A percentile compares a stretch with the other conserved stretches of the same genome.
Evolutionary conservation across 1,284 basidiomycete genomes (phyloP).

Genomic region (Boletus mariae): DNA sequence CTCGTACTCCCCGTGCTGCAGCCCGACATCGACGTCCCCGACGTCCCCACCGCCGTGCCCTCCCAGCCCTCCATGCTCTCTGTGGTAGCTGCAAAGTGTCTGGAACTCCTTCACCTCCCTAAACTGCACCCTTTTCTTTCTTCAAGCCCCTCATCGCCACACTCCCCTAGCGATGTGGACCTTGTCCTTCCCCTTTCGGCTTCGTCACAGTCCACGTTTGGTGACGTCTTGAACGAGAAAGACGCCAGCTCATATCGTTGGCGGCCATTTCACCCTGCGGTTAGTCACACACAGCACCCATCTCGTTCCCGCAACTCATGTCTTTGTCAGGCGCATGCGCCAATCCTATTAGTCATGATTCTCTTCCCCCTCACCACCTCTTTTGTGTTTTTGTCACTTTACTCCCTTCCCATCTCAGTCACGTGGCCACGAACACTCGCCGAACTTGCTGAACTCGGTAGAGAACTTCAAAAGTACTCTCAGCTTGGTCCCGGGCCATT

Average conservation of each 20-base stretch:
- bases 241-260: constrained; percentile 34
- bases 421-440: constrained; percentile 71
- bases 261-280: constrained; percentile 45
- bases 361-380: constrained; percentile 63
- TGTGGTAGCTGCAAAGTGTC: constrained; percentile 46
- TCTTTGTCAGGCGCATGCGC: constrained; percentile 49
- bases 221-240: constrained; percentile 44
- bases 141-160: constrained; percentile 51
- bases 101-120: constrained; percentile 48
- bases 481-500: constrained; percentile 61
- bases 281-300: constrained; percentile 33
- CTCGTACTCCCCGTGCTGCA: constrained; percentile 31
- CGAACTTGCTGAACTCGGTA: constrained; percentile 69
- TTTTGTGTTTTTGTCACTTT: constrained; percentile 47
- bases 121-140: constrained; percentile 34
- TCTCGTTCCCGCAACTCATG: constrained; percentile 16
- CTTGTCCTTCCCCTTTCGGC: constrained; percentile 70
- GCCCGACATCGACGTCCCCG: background rate
- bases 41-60: background rate
- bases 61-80: constrained; percentile 45
- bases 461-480: constrained; percentile 72
- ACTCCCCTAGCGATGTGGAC: constrained; percentile 46
- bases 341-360: constrained; percentile 65
- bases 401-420: constrained; percentile 66
- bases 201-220: constrained; percentile 49